A percentile compares a stretch with the other conserved stretches of the same genome.
Conservation (phyloP, 2,329 filamentous ascomycete genomes). For the Hypoxylon sp. region DNA sequence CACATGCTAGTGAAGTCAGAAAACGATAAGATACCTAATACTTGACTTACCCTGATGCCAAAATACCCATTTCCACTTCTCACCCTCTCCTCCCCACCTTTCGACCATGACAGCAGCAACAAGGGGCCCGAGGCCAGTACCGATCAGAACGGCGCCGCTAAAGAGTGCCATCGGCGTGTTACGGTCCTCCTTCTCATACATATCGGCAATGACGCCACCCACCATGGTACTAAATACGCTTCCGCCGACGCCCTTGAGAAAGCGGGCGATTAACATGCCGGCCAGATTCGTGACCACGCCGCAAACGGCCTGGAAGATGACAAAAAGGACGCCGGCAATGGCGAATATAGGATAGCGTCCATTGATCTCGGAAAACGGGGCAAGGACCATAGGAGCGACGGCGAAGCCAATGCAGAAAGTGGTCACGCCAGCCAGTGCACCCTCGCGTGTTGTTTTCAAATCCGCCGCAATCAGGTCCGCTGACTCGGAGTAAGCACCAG, state of each 20-base stretch:
- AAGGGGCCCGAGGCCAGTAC: slow-evolving; percentile 84
- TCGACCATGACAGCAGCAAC: slow-evolving; percentile 78
- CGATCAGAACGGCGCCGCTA: slow-evolving; percentile 81
- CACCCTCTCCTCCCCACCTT: slow-evolving; percentile 61
- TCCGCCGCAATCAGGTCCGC: slow-evolving; percentile 74
- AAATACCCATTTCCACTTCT: slow-evolving; percentile 86
- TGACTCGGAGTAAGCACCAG: slow-evolving; percentile 84
- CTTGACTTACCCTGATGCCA: slow-evolving; percentile 76
- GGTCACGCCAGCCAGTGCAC: slow-evolving; percentile 82
- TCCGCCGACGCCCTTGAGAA: slow-evolving; percentile 82
- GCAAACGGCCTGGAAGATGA: slow-evolving; percentile 79
- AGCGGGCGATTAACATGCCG: slow-evolving; percentile 81
- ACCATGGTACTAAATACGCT: slow-evolving; percentile 90
- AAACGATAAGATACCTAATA: background rate
- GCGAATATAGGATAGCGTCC: slow-evolving; percentile 88
- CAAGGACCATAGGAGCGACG: slow-evolving; percentile 87
- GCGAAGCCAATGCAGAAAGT: slow-evolving; percentile 86
- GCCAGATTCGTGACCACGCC: slow-evolving; percentile 77
- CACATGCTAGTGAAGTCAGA: background rate
- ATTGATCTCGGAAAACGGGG: slow-evolving; percentile 90
- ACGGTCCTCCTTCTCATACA: slow-evolving; percentile 82
- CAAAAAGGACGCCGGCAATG: slow-evolving; percentile 78
- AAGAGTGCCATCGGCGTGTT: slow-evolving; percentile 94
- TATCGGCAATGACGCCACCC: slow-evolving; percentile 90
- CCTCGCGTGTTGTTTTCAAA: slow-evolving; percentile 75